Base-by-base conservation (phyloP, 495 filamentous ascomycete species). In the Letharia columbiana region DNA sequence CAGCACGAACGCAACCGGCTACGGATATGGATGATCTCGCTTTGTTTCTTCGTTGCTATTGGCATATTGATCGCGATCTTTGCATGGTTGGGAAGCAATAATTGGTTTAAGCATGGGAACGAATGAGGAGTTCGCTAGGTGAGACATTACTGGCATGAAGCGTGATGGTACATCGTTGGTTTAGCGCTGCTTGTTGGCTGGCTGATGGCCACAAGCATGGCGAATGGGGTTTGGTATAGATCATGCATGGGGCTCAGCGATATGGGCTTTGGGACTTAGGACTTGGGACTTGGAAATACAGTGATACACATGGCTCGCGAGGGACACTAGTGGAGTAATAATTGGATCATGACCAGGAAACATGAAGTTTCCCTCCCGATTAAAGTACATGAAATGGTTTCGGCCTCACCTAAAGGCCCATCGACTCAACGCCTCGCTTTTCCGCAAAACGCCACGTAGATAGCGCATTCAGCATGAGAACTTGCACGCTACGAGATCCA, bases 11-110 rank as follows among this genome's bases (percentile, higher is more conserved):
- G 76, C 44, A 74, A 69, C 57, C 69, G 71, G 39, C 72, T 65
- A 42, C 73, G 78, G 23, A 76, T 79, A 59, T 76, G 73, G 71
- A 57, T 74, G 63, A 77, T 78, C 68, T 78, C 75, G 70, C 63
- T 80, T 15, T 62, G 64, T 54, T 75, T 81, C 62, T 44, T 73
- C 28, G 66, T 65, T 7, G 47, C 77, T 37, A 72, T 79, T n/a
- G 75, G 72, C 10, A 76, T 73, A 10, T 45, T 77, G 12, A 70
- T 79, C 17, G 66, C 73, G 5, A 64, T 73, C 39, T 67, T 76
- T 62, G 66, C 66, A 3, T 70, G 66, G 66, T 35, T 70, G 41
- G 69, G 62, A 40, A 37, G 62, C 35, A 62, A 70, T 54, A 62
- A 68, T 60, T 70, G 66, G 66, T 67, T 68, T 35, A 65, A 63